Percentiles rank a stretch among this genome's conserved stretches.
Evolutionary conservation across 352 stramenopile species (phyloP).

Genomic region (Pythium dissotocum): DNA sequence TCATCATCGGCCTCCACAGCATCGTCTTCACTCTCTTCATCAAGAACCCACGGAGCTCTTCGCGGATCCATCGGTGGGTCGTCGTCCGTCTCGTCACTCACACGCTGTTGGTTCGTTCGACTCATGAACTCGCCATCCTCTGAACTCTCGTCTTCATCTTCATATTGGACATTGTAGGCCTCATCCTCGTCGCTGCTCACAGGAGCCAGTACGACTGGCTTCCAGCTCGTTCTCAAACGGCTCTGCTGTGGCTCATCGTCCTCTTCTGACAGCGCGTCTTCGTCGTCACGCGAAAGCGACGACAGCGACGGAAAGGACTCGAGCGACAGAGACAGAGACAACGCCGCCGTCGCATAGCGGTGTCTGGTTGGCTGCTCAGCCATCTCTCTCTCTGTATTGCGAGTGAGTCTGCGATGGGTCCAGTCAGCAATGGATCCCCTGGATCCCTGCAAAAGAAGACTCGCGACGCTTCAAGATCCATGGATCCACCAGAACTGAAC

Average conservation of each 20-base stretch:
- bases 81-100: neutral
- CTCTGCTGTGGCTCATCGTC: neutral
- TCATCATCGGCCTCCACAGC: conserved; percentile 1
- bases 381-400: neutral
- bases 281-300: conserved; percentile 8
- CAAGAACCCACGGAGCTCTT: neutral
- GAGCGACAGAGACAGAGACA: conserved; percentile 8
- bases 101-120: neutral
- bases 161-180: neutral
- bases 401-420: neutral
- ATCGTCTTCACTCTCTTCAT: neutral
- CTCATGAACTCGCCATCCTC: neutral
- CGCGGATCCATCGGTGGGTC: neutral
- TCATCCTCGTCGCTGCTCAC: neutral
- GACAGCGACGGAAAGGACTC: conserved; percentile 22
- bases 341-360: neutral
- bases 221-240: neutral
- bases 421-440: neutral
- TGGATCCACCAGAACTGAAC: neutral
- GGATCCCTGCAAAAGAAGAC: neutral
- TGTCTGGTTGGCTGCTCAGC: neutral
- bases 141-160: neutral
- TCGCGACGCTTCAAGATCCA: neutral
- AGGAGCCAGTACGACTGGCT: neutral
- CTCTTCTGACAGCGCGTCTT: conserved; percentile 1